Conservation (phyloP, 2,329 filamentous ascomycete genomes). For the Neofusicoccum cordaticola region DNA sequence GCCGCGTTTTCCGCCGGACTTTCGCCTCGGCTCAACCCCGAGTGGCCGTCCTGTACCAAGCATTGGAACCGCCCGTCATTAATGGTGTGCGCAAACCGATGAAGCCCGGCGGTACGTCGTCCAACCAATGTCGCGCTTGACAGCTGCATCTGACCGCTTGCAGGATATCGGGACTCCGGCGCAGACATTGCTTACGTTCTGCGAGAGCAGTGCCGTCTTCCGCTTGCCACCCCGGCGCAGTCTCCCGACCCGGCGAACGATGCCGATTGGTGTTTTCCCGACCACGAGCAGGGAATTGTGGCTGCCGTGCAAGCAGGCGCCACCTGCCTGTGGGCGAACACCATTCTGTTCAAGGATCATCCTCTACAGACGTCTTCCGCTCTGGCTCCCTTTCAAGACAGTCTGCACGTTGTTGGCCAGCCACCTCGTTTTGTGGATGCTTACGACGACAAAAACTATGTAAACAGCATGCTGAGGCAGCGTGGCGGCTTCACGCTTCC, state of each 20-base stretch:
- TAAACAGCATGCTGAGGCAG: slow-evolving; percentile 44
- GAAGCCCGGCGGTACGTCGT: slow-evolving; percentile 45
- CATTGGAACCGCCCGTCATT: slow-evolving; percentile 46
- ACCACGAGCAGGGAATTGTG: slow-evolving; percentile 95
- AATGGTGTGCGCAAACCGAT: slow-evolving; percentile 49
- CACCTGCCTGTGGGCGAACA: slow-evolving; percentile 52
- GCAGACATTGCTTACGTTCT: slow-evolving; percentile 49
- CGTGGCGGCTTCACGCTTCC: slow-evolving; percentile 42
- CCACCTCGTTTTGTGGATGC: slow-evolving; percentile 47
- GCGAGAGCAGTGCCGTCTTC: slow-evolving; percentile 25
- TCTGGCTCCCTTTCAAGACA: slow-evolving; percentile 30
- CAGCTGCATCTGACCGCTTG: neutral
- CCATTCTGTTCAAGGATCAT: slow-evolving; percentile 49
- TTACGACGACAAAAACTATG: slow-evolving; percentile 52
- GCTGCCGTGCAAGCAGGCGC: slow-evolving; percentile 93
- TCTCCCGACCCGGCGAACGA: slow-evolving; percentile 55
- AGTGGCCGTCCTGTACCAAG: slow-evolving; percentile 50
- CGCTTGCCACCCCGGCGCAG: slow-evolving; percentile 32
- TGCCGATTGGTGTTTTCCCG: slow-evolving; percentile 91
- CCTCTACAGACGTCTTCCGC: slow-evolving; percentile 44
- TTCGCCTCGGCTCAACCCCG: slow-evolving; percentile 14
- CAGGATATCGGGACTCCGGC: slow-evolving; percentile 50
- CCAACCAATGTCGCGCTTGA: neutral
- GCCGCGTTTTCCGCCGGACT: neutral
- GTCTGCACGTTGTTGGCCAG: slow-evolving; percentile 45